These are phyloP conservation scores for Eucalyptus fibrosa DNA, from an alignment of 345 rosid genomes.

Conservation along the genomic window DNA sequence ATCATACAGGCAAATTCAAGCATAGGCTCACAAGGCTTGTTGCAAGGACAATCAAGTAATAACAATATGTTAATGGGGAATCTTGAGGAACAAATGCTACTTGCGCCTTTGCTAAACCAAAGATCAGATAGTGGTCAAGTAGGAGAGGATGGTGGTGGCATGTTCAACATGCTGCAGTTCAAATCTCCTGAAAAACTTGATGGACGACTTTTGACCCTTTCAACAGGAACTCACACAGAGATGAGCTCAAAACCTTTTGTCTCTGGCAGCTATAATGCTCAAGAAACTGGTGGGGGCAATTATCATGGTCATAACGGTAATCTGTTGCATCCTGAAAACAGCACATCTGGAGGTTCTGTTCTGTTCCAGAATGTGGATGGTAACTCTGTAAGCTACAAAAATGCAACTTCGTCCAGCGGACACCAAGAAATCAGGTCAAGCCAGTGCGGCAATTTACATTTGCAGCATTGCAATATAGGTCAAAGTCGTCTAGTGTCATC, in stretches of 20 bases:
- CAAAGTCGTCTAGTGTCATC: background rate
- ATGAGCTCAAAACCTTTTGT: background rate
- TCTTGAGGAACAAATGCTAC: background rate
- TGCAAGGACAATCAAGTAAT: background rate
- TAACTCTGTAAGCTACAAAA: background rate
- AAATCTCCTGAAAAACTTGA: background rate
- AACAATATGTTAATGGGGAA: background rate
- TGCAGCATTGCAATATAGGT: background rate
- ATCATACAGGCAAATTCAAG: background rate
- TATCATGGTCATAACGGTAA: background rate
- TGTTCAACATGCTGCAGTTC: background rate
- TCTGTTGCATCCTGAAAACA: background rate
- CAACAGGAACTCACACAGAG: background rate
- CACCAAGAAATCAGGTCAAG: background rate
- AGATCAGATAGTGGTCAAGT: background rate
- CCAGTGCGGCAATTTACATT: background rate
- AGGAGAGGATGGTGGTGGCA: background rate
- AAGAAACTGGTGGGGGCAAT: background rate
- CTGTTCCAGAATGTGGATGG: background rate
- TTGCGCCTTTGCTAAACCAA: background rate
- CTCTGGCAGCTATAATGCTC: background rate
- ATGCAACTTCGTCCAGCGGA: background rate
- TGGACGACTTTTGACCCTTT: slow-evolving; percentile 9
- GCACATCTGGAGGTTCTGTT: background rate
- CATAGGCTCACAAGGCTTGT: background rate